Evolutionary conservation across 768 basidiomycete species (phyloP).

Genomic region (Stropharia rugosoannulata): DNA sequence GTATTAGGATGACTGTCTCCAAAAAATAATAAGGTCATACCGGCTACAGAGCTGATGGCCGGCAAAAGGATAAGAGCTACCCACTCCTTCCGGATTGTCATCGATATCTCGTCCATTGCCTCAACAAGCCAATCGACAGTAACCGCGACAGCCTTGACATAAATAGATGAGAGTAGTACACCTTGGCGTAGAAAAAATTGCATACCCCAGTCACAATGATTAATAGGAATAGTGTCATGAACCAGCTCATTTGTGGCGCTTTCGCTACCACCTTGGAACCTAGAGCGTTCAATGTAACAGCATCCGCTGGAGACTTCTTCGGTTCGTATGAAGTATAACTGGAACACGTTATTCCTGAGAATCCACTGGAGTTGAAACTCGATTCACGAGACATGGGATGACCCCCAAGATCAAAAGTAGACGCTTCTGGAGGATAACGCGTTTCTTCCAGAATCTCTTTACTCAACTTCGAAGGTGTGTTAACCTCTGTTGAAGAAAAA

Average conservation of each 20-base stretch:
- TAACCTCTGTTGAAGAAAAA: constrained; percentile 14
- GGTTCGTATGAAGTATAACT: background rate
- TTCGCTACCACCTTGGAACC: constrained; percentile 20
- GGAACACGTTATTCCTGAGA: constrained; percentile 6
- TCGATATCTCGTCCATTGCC: constrained; percentile 78
- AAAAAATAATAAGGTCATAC: constrained; percentile 33
- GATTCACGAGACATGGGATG: constrained; percentile 16
- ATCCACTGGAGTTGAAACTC: constrained; percentile 7
- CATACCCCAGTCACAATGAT: constrained; percentile 62
- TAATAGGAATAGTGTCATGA: constrained; percentile 55
- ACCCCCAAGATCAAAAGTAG: constrained; percentile 10
- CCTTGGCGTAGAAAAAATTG: constrained; percentile 2
- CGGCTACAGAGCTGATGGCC: constrained; percentile 77
- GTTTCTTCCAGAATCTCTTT: constrained; percentile 6
- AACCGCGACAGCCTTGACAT: constrained; percentile 47
- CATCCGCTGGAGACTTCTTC: background rate
- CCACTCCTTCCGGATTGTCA: constrained; percentile 80
- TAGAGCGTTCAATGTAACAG: background rate
- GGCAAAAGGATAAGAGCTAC: constrained; percentile 87
- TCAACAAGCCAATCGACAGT: constrained; percentile 74
- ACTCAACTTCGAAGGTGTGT: constrained; percentile 13
- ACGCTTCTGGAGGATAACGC: constrained; percentile 1
- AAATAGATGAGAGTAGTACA: background rate
- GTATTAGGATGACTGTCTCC: background rate
- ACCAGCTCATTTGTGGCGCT: constrained; percentile 58